Evolutionary conservation across 192 early-diverging fungal genomes (phyloP), one percentile per base, ranked within the genome.

Genomic region (Umbelopsis vinacea): DNA sequence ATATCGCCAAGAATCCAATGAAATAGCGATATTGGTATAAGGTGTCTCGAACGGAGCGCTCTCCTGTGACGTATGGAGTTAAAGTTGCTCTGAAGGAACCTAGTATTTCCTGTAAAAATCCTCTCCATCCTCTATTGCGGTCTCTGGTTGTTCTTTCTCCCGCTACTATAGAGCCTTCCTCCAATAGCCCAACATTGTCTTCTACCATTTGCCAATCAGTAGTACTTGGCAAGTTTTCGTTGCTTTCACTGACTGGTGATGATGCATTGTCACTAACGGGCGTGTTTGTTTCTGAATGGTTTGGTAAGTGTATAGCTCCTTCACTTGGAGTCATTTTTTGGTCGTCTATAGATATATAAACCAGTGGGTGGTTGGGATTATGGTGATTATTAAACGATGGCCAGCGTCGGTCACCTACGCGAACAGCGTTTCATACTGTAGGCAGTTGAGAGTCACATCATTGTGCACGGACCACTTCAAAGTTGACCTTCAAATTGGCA

Each of bases 1-100:
- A 72, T 22, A 79, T 70, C 0, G 15, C 60, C 23, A 82, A 69
- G 74, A 75, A 82, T 9, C 72, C 60, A 7, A 72, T 35, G 10
- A 63, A 12, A n/a, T 63, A 63, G 26, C 57, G 33, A 33, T 63
- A 63, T 63, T 35, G 23, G 57, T 63, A 63, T n/a, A 63, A 37
- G 9, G 26, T 9, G 57, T 63, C 57, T 35, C 33, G 26, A 9
- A 63, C 29, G 0, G 57, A 63, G 2, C 57, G 57, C 17, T 63
- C 57, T 37, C 57, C 57, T 37, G 57, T 63, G 17, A 26, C 57
- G 33, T 63, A 63, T 37, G 57, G 57, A 1, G 57, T 63, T 63
- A 63, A 29, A 17, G 29, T 26, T 19, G 57, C 57, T n/a, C 57
- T 29, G n/a, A 63, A 29, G 10, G 33, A 63, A 6, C 57, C 57